phyloP scores from a whole-genome alignment of 768 basidiomycete genomes.

The Symmetrospora coprosmae region DNA sequence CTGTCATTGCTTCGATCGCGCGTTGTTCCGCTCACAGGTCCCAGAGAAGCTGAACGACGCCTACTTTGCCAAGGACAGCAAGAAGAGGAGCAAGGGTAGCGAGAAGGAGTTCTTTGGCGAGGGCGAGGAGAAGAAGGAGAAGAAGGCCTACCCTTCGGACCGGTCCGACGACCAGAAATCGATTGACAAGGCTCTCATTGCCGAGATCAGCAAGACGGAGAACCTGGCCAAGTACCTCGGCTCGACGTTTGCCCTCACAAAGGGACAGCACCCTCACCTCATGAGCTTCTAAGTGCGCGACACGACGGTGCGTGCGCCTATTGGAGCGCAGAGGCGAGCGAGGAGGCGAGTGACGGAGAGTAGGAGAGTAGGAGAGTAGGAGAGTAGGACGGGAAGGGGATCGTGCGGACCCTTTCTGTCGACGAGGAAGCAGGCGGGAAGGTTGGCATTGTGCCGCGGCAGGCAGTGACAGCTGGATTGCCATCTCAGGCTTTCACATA shows the following conservation, averaged over 20 bases:
- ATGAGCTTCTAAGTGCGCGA: slow-evolving; percentile 54
- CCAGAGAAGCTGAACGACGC: slow-evolving; percentile 83
- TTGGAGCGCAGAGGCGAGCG: not conserved
- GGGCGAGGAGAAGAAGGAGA: slow-evolving; percentile 42
- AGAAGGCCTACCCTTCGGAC: slow-evolving; percentile 48
- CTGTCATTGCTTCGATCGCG: not conserved
- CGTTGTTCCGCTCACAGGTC: slow-evolving; percentile 45
- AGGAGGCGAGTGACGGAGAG: not conserved
- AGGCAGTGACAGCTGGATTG: too few relatives aligned
- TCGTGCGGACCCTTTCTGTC: not conserved
- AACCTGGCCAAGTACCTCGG: slow-evolving; percentile 84
- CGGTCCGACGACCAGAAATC: slow-evolving; percentile 66
- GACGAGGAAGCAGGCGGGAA: too few relatives aligned
- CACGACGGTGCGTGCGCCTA: too few relatives aligned
- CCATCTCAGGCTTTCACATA: too few relatives aligned
- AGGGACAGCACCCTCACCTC: slow-evolving; percentile 93
- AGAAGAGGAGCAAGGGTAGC: slow-evolving; percentile 59
- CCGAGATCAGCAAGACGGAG: slow-evolving; percentile 76
- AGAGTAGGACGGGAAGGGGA: not conserved
- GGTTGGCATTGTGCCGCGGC: too few relatives aligned
- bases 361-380: not conserved
- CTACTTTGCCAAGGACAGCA: slow-evolving; percentile 71
- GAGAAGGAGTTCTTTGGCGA: slow-evolving; percentile 96
- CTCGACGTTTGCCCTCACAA: slow-evolving; percentile 81
- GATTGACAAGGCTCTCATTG: slow-evolving; percentile 62